A percentile compares a stretch with the other conserved stretches of the same genome.
These are phyloP conservation scores for Fragilaria crotonensis DNA, from an alignment of 108 stramenopile genomes.

Conservation along the genomic window DNA sequence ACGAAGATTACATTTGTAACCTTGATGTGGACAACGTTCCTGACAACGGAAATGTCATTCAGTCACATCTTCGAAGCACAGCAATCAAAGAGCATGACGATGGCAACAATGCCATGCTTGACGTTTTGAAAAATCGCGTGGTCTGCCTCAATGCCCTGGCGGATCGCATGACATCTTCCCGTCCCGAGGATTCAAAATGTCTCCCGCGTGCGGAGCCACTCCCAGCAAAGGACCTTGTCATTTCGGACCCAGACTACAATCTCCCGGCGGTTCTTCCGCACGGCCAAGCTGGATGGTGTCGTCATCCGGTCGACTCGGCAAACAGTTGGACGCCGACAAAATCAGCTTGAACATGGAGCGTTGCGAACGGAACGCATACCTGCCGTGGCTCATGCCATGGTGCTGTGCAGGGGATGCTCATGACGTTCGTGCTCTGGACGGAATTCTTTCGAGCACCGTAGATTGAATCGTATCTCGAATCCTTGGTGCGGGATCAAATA, in stretches of 20 bases:
- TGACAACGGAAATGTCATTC: conserved; percentile 68
- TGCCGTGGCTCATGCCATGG: conserved; percentile 77
- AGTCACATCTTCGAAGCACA: conserved; percentile 42
- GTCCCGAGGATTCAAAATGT: conserved; percentile 29
- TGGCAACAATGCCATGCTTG: conserved; percentile 13
- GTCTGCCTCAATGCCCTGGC: conserved; percentile 85
- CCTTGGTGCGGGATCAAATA: conserved; percentile 70
- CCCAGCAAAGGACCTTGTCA: conserved; percentile 80
- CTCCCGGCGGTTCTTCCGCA: conserved; percentile 23
- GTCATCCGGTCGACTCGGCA: conserved; percentile 20
- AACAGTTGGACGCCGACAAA: conserved; percentile 62
- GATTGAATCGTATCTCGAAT: conserved; percentile 81
- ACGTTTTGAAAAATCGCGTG: conserved; percentile 43
- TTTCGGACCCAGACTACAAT: conserved; percentile 45
- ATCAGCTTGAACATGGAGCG: conserved; percentile 74
- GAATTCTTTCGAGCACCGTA: too few relatives aligned
- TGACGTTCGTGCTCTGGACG: conserved; percentile 31
- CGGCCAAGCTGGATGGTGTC: conserved; percentile 14
- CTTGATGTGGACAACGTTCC: conserved; percentile 89
- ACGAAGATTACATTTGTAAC: conserved; percentile 49
- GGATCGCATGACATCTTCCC: conserved; percentile 83
- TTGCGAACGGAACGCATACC: conserved; percentile 93
- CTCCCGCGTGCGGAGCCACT: conserved; percentile 75
- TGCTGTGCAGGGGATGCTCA: conserved; percentile 43
- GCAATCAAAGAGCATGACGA: too few relatives aligned